Conservation (phyloP, 805 yeast genomes). For the Metschnikowia drakensbergensis region DNA sequence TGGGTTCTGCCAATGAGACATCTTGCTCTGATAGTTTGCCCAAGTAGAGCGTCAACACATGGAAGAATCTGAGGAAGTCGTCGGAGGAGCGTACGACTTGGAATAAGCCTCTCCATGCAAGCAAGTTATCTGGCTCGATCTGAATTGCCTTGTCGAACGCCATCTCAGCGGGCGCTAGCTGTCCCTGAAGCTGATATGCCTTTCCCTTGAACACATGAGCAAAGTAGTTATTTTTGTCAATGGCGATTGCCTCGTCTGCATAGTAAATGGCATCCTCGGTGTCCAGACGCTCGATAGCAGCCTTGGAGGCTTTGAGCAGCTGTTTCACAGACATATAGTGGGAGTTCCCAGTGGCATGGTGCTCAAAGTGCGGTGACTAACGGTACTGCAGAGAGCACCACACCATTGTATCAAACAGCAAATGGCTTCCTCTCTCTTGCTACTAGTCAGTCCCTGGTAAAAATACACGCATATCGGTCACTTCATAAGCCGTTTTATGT, state of each 20-base stretch:
- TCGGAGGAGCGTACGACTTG: conserved; percentile 38
- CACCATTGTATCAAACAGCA: not conserved
- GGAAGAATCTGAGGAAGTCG: conserved; percentile 45
- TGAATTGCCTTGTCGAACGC: conserved; percentile 49
- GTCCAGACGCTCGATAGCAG: conserved; percentile 52
- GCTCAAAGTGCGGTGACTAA: not conserved
- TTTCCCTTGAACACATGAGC: conserved; percentile 75
- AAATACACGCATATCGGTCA: too few species aligned
- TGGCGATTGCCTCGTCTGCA: conserved; percentile 51
- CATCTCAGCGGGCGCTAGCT: conserved; percentile 35
- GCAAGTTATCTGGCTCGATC: conserved; percentile 46
- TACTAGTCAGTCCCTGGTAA: too few species aligned
- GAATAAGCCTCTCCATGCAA: conserved; percentile 82
- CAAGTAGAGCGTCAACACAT: conserved; percentile 43
- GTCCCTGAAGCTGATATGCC: conserved; percentile 47
- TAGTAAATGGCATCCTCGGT: conserved; percentile 58
- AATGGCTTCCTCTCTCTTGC: too few species aligned
- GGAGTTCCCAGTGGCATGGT: not conserved
- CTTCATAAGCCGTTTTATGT: too few species aligned
- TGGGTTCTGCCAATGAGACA: conserved; percentile 46
- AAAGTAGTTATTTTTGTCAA: conserved; percentile 55
- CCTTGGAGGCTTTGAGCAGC: conserved; percentile 38
- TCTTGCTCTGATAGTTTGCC: conserved; percentile 40
- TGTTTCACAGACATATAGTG: conserved; percentile 23
- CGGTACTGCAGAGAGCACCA: not conserved